A percentile compares a stretch with the other conserved stretches of the same genome.
phyloP scores from a whole-genome alignment of 768 basidiomycete genomes.

The Russula foetens region DNA sequence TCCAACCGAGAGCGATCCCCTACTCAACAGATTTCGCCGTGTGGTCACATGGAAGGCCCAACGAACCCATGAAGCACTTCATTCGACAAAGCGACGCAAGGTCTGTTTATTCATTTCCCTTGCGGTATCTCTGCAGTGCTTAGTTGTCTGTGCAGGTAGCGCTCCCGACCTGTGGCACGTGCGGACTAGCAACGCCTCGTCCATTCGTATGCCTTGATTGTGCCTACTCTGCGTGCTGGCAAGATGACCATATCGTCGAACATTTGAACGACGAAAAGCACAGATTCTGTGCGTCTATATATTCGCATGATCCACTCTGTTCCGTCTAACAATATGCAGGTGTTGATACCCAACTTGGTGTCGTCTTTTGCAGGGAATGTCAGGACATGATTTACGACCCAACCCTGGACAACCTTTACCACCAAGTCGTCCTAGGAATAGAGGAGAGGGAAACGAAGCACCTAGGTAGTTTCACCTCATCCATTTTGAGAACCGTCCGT shows the following conservation, averaged over 20 bases:
- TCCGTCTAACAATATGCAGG: constrained; percentile 34
- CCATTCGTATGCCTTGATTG: constrained; percentile 75
- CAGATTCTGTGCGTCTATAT: constrained; percentile 48
- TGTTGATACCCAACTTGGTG: constrained; percentile 66
- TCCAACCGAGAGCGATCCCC: constrained; percentile 20
- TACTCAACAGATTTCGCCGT: constrained; percentile 45
- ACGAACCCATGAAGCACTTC: constrained; percentile 37
- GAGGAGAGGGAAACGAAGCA: constrained; percentile 60
- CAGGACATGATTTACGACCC: constrained; percentile 66
- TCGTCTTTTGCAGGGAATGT: constrained; percentile 65
- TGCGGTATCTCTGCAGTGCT: neutral
- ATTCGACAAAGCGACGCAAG: constrained; percentile 56
- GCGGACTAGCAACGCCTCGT: constrained; percentile 45
- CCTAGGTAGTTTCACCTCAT: constrained; percentile 36
- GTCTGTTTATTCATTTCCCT: constrained; percentile 30
- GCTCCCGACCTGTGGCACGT: constrained; percentile 56
- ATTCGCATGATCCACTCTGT: neutral
- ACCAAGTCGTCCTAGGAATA: constrained; percentile 37
- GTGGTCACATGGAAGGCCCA: constrained; percentile 49
- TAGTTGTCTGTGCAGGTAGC: constrained; percentile 33
- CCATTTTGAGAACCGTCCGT: constrained; percentile 21
- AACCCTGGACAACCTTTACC: constrained; percentile 39
- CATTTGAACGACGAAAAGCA: constrained; percentile 57
- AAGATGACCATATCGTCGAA: constrained; percentile 41
- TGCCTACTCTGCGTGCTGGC: constrained; percentile 63